Base-by-base conservation (phyloP, 768 basidiomycete genomes). In the Tylopilus sp. region DNA sequence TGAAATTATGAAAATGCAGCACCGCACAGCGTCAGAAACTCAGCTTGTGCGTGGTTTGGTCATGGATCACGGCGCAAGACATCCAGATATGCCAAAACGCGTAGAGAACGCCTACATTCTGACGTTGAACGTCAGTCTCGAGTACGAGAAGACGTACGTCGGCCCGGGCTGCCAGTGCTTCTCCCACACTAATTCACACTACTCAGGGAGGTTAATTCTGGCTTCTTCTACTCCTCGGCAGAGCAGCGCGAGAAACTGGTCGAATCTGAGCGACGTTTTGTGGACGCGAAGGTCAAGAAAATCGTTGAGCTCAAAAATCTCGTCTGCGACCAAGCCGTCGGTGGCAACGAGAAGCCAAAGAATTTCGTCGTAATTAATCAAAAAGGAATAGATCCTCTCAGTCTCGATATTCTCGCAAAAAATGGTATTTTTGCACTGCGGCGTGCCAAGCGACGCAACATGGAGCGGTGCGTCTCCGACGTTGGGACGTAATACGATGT, bases 1-100 rank as follows among this genome's bases (percentile, higher is more conserved):
- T 47, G 97, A 99, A 74, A 86, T 98, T 57, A 98, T 98, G 97
- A 98, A 98, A 77, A 99, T 99, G 97, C 96, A 97, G 71, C 97
- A 99, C 75, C 89, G 95, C 63, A 95, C 89, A 38, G 93, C 97
- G 57, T 93, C 92, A 22, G 97, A 99, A 72, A 99, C 97, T 28
- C 90, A 97, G 68, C 84, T 99, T 34, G 78, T 99, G 63, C 88
- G 91, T 62, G 97, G 97, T 31, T 80, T 99, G 53, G 97, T 99
- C 41, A 79, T 99, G 62, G 97, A 99, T 74, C 96, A 98, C 68
- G 96, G 97, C 60, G 92, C 91, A 51, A 78, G 97, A 59, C 97
- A 99, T 74, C 96, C 97, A 12, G 97, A 98, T 73, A 98, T 98
- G 97, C 95, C 97, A 33, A 98, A 94, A 78, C 85, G 93, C 64